A percentile compares a stretch with the other conserved stretches of the same genome.
phyloP scores from a whole-genome alignment of 2,329 filamentous ascomycete species.

The Colletotrichum melonis region DNA sequence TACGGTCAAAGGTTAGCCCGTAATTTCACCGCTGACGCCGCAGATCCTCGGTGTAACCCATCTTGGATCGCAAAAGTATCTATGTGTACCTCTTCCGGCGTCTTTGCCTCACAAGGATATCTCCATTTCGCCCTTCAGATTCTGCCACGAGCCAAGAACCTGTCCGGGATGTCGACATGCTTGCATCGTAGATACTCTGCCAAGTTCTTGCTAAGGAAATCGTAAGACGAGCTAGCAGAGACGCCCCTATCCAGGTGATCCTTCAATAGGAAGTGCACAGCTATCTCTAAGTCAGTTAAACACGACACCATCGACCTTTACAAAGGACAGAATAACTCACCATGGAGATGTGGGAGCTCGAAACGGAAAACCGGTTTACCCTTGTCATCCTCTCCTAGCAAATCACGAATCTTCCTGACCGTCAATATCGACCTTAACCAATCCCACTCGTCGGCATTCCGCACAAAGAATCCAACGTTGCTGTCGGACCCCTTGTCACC shows the following conservation, averaged over 20 bases:
- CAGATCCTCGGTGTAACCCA: not conserved
- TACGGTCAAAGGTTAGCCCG: not conserved
- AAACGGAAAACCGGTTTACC: constrained; percentile 55
- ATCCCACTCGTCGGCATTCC: constrained; percentile 37
- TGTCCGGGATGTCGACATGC: constrained; percentile 42
- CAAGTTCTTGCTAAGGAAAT: constrained; percentile 47
- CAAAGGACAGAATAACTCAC: constrained; percentile 11
- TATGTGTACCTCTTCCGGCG: not conserved
- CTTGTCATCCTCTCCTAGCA: constrained; percentile 51
- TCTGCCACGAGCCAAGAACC: constrained; percentile 41
- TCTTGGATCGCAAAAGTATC: not conserved
- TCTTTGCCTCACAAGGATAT: not conserved
- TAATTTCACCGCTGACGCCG: not conserved
- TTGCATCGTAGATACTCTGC: constrained; percentile 44
- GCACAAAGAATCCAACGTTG: constrained; percentile 40
- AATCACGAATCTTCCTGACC: constrained; percentile 47
- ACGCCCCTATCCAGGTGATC: constrained; percentile 48
- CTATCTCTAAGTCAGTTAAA: constrained; percentile 8
- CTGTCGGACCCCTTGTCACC: constrained; percentile 57
- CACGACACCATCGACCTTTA: not conserved
- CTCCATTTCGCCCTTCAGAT: not conserved
- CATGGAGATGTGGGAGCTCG: constrained; percentile 49
- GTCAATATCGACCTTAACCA: constrained; percentile 53
- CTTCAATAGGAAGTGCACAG: constrained; percentile 53
- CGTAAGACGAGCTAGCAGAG: constrained; percentile 37